phyloP scores from a whole-genome alignment of 345 rosid species.

The Salix dunnii region DNA sequence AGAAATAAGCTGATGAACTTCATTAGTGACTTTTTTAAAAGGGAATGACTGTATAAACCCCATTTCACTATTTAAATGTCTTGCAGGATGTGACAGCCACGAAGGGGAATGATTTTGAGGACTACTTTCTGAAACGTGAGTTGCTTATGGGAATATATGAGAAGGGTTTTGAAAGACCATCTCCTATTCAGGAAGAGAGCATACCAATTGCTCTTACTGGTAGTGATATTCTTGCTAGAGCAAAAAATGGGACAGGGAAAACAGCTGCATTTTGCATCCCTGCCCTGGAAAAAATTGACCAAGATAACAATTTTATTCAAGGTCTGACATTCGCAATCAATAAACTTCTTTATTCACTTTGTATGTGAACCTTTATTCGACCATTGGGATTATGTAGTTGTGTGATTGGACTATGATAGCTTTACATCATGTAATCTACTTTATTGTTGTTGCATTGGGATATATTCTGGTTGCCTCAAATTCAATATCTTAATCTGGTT shows the following conservation, averaged over 20 bases:
- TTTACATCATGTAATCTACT: background rate
- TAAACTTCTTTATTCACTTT: background rate
- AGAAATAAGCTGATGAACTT: background rate
- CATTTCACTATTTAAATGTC: background rate
- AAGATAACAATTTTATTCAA: conserved; percentile 88
- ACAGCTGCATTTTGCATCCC: conserved; percentile 99
- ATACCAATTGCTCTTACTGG: conserved; percentile 99
- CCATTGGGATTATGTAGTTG: background rate
- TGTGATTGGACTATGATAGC: background rate
- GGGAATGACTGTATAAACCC: background rate
- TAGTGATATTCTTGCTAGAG: conserved; percentile 98
- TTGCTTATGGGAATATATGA: conserved; percentile 96
- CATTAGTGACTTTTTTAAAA: background rate
- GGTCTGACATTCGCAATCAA: conserved; percentile 40
- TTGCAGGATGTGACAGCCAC: conserved; percentile 97
- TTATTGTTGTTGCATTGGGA: background rate
- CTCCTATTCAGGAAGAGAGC: conserved; percentile 99
- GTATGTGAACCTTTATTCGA: background rate
- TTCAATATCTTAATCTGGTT: background rate
- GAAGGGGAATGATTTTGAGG: conserved; percentile 98
- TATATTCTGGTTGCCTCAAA: background rate
- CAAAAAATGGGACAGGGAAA: conserved; percentile 98
- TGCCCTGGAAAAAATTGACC: conserved; percentile 95
- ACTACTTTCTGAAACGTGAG: conserved; percentile 92
- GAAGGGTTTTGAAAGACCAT: conserved; percentile 98